phyloP scores from a whole-genome alignment of 495 filamentous ascomycete genomes.

The Penicillium cinerascens region DNA sequence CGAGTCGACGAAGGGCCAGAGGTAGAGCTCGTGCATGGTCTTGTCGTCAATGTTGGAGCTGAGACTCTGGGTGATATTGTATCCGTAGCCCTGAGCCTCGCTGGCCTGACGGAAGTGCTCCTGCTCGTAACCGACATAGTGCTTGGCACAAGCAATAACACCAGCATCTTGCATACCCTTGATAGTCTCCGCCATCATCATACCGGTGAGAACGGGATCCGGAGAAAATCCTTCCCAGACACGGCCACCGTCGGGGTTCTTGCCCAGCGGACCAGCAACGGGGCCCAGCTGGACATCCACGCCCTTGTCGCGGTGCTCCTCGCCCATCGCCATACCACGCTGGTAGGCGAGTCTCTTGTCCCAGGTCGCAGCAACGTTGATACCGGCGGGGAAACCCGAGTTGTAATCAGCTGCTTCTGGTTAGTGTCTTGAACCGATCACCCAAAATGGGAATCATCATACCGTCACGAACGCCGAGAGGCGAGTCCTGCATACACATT shows the following conservation, averaged over 20 bases:
- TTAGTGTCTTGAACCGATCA: neutral
- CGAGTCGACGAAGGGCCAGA: conserved; percentile 82
- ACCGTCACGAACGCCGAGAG: conserved; percentile 76
- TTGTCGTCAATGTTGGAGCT: conserved; percentile 90
- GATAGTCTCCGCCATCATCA: conserved; percentile 69
- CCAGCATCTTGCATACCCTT: conserved; percentile 80
- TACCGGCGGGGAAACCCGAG: conserved; percentile 76
- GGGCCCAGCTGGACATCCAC: conserved; percentile 85
- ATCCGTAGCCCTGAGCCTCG: conserved; percentile 61
- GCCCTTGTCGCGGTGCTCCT: conserved; percentile 77
- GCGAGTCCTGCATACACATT: conserved; percentile 87
- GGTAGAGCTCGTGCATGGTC: conserved; percentile 91
- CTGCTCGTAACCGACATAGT: conserved; percentile 69
- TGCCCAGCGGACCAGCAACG: conserved; percentile 81
- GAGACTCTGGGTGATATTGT: conserved; percentile 58
- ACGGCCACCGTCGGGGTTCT: conserved; percentile 72
- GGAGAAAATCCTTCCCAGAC: conserved; percentile 77
- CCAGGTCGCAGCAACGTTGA: conserved; percentile 80
- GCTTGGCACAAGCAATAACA: conserved; percentile 79
- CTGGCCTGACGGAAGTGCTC: conserved; percentile 78
- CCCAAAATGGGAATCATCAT: conserved; percentile 4
- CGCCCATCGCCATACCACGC: conserved; percentile 75
- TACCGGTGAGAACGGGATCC: conserved; percentile 73
- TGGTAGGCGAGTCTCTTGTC: conserved; percentile 67
- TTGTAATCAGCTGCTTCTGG: conserved; percentile 59